Percentiles rank a stretch among this genome's conserved stretches.
Evolutionary conservation across 129 eudicot genomes (phyloP).

Genomic region (Flaveria ramosissima): DNA sequence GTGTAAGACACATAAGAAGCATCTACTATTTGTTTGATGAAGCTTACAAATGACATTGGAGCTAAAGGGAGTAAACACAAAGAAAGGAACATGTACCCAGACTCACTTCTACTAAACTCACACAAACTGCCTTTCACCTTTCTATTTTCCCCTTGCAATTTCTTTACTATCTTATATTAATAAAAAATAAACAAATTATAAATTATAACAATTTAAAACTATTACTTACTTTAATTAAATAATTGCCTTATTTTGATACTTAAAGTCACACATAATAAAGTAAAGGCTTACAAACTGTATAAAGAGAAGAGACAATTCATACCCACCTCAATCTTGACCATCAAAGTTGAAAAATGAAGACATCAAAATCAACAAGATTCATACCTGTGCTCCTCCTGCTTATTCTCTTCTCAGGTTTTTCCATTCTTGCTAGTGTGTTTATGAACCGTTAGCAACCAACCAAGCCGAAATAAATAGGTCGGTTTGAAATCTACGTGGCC

Average conservation of each 20-base stretch:
- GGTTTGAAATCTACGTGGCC: not conserved
- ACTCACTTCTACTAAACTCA: conserved; percentile 26
- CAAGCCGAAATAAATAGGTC: not conserved
- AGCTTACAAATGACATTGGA: conserved; percentile 36
- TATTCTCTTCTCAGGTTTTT: conserved; percentile 35
- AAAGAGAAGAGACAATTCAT: conserved; percentile 24
- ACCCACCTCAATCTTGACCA: conserved; percentile 20
- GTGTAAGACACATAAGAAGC: conserved; percentile 27
- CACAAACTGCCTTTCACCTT: conserved; percentile 16
- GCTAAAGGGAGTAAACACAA: conserved; percentile 36
- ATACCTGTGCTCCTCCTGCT: conserved; percentile 26
- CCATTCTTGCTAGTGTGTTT: not conserved
- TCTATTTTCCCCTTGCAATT: not conserved
- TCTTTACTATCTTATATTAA: not conserved
- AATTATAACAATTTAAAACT: not conserved
- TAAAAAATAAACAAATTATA: not conserved
- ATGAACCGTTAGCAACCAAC: not conserved
- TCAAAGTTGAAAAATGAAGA: conserved; percentile 34
- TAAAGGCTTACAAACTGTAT: conserved; percentile 33
- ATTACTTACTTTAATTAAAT: not conserved
- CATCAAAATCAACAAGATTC: conserved; percentile 36
- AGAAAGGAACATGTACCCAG: conserved; percentile 44
- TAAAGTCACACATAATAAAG: conserved; percentile 31
- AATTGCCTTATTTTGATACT: conserved; percentile 7
- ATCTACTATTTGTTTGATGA: conserved; percentile 26